Evolutionary conservation across 2,329 filamentous ascomycete species (phyloP).

Genomic region (Sporothrix luriei): DNA sequence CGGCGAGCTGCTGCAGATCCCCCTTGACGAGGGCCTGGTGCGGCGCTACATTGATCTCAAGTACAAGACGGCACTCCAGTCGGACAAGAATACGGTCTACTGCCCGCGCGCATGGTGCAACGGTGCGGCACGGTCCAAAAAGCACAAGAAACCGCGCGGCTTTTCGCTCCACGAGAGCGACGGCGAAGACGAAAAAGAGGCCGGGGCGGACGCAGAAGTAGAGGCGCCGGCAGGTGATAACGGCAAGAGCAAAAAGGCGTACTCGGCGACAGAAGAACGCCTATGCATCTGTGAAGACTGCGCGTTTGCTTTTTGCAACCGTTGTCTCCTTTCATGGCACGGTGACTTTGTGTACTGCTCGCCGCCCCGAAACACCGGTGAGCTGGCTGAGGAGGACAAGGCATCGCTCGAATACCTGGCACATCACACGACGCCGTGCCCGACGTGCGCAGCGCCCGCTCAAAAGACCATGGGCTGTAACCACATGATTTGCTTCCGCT

Average conservation of each 20-base stretch:
- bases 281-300: conserved; percentile 88
- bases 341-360: conserved; percentile 76
- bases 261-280: conserved; percentile 57
- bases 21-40: conserved; percentile 69
- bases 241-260: conserved; percentile 32
- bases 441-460: conserved; percentile 79
- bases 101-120: conserved; percentile 93
- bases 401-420: conserved; percentile 83
- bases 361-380: conserved; percentile 62
- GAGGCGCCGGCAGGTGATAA: background rate
- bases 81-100: conserved; percentile 88
- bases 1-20: conserved; percentile 79
- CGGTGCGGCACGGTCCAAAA: conserved; percentile 77
- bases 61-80: conserved; percentile 88
- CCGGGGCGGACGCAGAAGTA: conserved; percentile 36
- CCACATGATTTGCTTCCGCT: conserved; percentile 92
- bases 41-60: conserved; percentile 87
- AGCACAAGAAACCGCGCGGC: conserved; percentile 70
- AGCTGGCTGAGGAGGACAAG: conserved; percentile 64
- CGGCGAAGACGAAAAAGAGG: conserved; percentile 46
- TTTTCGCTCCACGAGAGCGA: conserved; percentile 62
- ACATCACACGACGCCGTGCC: conserved; percentile 81
- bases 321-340: conserved; percentile 80
- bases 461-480: conserved; percentile 96
- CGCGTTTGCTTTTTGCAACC: conserved; percentile 80